phyloP scores from a whole-genome alignment of 1,284 basidiomycete species.

The Amylostereum chailletii region DNA sequence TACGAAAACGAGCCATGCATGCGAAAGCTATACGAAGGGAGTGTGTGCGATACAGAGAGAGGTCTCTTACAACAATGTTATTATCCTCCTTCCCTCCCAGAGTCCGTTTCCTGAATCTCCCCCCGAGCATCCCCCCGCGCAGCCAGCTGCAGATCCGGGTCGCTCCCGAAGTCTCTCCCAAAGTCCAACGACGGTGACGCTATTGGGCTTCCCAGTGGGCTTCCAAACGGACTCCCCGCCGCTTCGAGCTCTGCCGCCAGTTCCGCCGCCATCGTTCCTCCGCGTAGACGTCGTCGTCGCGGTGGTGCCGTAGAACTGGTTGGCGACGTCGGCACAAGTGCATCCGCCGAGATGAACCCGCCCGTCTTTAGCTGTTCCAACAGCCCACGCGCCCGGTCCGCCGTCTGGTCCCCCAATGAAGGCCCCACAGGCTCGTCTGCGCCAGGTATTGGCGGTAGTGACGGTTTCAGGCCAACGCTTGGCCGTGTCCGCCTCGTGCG shows the following conservation, averaged over 20 bases:
- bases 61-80: too few relatives aligned
- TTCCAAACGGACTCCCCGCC: conserved; percentile 5
- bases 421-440: conserved; percentile 22
- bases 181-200: conserved; percentile 4
- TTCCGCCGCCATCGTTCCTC: conserved; percentile 10
- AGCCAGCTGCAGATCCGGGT: background rate
- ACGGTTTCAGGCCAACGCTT: conserved; percentile 23
- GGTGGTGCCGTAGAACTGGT: conserved; percentile 16
- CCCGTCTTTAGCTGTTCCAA: conserved; percentile 62
- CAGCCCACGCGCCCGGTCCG: conserved; percentile 63
- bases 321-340: conserved; percentile 24
- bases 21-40: background rate
- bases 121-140: background rate
- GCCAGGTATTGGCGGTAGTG: conserved; percentile 32
- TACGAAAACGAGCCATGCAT: too few relatives aligned
- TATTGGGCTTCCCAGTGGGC: conserved; percentile 3
- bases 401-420: conserved; percentile 36
- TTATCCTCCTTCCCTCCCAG: too few relatives aligned
- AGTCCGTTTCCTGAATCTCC: too few relatives aligned
- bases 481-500: conserved; percentile 47
- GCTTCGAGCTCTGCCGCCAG: conserved; percentile 13
- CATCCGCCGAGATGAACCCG: conserved; percentile 28
- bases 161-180: conserved; percentile 3
- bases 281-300: conserved; percentile 16
- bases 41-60: conserved; percentile 14